A percentile compares a stretch with the other conserved stretches of the same genome.
phyloP scores from a whole-genome alignment of 2,329 filamentous ascomycete species.

The Arthrobotrys megalospora region DNA sequence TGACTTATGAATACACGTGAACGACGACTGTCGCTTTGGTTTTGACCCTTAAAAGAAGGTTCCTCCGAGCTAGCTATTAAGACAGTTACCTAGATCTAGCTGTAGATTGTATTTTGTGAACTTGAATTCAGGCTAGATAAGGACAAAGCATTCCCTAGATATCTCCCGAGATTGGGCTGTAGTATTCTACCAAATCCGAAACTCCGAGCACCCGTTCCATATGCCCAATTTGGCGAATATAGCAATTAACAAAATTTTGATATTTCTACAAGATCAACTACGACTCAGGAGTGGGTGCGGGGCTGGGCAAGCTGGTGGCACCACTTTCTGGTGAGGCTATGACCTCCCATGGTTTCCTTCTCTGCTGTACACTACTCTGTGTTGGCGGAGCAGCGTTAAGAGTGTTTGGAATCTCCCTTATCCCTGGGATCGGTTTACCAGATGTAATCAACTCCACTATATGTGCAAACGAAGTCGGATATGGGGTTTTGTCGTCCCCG shows the following conservation, averaged over 20 bases:
- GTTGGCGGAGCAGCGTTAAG: slow-evolving; percentile 80
- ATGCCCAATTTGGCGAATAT: not conserved
- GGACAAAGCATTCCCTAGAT: not conserved
- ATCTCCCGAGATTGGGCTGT: not conserved
- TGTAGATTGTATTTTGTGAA: not conserved
- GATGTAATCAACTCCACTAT: slow-evolving; percentile 88
- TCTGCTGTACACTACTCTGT: slow-evolving; percentile 70
- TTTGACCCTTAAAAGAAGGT: not conserved
- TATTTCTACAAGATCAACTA: not conserved
- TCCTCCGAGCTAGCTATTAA: too few relatives aligned
- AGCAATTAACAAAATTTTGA: not conserved
- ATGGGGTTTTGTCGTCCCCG: slow-evolving; percentile 73
- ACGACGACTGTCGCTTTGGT: not conserved
- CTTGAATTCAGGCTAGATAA: not conserved
- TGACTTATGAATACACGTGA: slow-evolving; percentile 9
- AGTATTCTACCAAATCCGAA: slow-evolving; percentile 16
- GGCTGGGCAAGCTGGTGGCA: slow-evolving; percentile 35
- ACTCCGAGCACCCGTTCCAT: slow-evolving; percentile 7
- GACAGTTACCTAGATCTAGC: not conserved
- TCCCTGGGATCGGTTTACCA: slow-evolving; percentile 86
- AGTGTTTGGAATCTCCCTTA: slow-evolving; percentile 86
- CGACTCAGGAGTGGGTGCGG: slow-evolving; percentile 25
- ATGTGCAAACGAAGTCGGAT: slow-evolving; percentile 86
- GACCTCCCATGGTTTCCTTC: slow-evolving; percentile 86
- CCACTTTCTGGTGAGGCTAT: slow-evolving; percentile 60